A percentile compares a stretch with the other conserved stretches of the same genome.
phyloP scores from a whole-genome alignment of 768 basidiomycete genomes.

The Rhizopogon sp. region DNA sequence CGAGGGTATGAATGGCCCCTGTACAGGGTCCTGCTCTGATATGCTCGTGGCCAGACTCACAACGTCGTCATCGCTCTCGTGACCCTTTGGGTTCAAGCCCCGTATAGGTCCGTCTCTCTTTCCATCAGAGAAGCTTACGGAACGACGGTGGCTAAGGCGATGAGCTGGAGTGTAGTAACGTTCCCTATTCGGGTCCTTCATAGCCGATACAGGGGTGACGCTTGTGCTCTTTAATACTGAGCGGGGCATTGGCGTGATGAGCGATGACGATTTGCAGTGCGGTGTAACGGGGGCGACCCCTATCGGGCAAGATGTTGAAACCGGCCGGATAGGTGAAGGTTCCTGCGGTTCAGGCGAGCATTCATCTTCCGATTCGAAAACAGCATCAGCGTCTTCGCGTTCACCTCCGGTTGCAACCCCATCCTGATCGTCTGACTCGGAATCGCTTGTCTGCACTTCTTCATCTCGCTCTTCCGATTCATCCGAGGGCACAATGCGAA shows the following conservation, averaged over 20 bases:
- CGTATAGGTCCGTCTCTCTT: conserved; percentile 84
- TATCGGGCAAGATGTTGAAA: not conserved
- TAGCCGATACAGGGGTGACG: conserved; percentile 52
- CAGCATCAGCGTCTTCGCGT: conserved; percentile 4
- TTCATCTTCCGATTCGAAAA: conserved; percentile 35
- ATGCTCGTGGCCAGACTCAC: conserved; percentile 10
- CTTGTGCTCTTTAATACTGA: conserved; percentile 40
- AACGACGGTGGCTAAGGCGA: conserved; percentile 55
- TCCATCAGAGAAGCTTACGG: conserved; percentile 97
- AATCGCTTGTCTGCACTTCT: conserved; percentile 39
- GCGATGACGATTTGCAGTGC: conserved; percentile 7
- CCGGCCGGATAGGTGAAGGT: not conserved
- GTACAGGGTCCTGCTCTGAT: conserved; percentile 13
- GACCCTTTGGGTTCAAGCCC: conserved; percentile 41
- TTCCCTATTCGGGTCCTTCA: conserved; percentile 48
- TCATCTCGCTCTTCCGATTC: conserved; percentile 28
- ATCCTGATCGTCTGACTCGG: conserved; percentile 24
- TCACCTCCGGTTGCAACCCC: conserved; percentile 7
- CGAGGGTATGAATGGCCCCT: conserved; percentile 43
- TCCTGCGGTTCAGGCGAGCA: conserved; percentile 8
- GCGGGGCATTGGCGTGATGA: conserved; percentile 25
- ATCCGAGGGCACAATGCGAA: conserved; percentile 42
- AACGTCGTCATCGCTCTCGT: conserved; percentile 33
- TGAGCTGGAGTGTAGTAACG: conserved; percentile 53
- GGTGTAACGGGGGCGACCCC: conserved; percentile 17